Evolutionary conservation across 306 rosid genomes (phyloP).

Genomic region (Quercus parvula): DNA sequence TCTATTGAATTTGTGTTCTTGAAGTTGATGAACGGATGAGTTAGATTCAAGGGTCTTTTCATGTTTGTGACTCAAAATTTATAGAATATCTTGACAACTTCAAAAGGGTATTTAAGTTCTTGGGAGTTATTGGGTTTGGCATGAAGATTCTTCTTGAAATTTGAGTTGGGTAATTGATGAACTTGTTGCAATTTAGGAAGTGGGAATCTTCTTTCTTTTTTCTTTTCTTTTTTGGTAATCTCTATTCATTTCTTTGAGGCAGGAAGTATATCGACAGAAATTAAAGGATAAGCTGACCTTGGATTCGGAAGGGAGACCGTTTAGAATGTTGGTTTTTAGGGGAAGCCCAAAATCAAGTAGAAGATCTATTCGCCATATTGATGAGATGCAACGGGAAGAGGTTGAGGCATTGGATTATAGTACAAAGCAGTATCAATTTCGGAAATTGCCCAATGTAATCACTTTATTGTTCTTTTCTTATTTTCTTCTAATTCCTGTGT

Average conservation of each 20-base stretch:
- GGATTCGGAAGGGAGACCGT: slow-evolving; percentile 74
- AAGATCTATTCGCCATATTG: slow-evolving; percentile 49
- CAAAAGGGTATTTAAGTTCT: not conserved
- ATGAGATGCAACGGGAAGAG: slow-evolving; percentile 57
- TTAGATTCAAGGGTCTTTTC: too few species aligned
- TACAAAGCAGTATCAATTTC: slow-evolving; percentile 26
- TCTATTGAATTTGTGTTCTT: not conserved
- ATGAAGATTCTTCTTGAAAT: not conserved
- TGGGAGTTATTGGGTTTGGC: not conserved
- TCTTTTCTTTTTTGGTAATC: not conserved
- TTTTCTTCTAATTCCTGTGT: not conserved
- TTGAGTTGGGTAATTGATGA: not conserved
- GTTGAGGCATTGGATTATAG: slow-evolving; percentile 27
- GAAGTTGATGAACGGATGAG: not conserved
- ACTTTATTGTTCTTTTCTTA: not conserved
- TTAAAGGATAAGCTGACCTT: slow-evolving; percentile 49
- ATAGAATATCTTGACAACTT: not conserved
- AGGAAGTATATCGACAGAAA: slow-evolving; percentile 60
- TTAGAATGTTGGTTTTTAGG: slow-evolving; percentile 73
- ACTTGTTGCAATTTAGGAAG: not conserved
- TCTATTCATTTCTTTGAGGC: not conserved
- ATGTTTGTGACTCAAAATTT: too few species aligned
- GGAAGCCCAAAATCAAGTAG: slow-evolving; percentile 75
- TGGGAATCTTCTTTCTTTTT: not conserved
- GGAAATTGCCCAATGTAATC: slow-evolving; percentile 57